Percentiles rank a stretch among this genome's conserved stretches.
Evolutionary conservation across 2,329 filamentous ascomycete genomes (phyloP).

Genomic region (Penicillium sp.): DNA sequence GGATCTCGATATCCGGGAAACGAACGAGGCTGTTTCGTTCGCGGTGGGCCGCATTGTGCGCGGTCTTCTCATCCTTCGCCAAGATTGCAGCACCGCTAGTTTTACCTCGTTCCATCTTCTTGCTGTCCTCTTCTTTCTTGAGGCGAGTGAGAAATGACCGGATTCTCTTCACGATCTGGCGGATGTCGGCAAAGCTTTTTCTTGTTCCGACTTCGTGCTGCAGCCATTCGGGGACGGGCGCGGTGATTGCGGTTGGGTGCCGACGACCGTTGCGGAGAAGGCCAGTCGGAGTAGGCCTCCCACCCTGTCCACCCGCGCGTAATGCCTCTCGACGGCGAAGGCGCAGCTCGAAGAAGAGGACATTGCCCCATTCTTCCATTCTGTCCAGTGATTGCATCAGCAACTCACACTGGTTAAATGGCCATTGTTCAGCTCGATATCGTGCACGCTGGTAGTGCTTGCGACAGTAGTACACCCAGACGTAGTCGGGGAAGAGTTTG

Average conservation of each 20-base stretch:
- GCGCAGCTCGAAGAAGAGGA: constrained; percentile 62
- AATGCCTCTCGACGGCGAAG: constrained; percentile 27
- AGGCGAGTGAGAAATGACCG: constrained; percentile 25
- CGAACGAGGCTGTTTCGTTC: no score
- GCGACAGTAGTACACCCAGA: constrained; percentile 78
- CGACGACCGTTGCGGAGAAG: constrained; percentile 18
- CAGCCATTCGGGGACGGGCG: constrained; percentile 43
- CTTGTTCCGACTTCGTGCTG: constrained; percentile 25
- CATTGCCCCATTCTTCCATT: constrained; percentile 65
- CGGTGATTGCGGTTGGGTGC: constrained; percentile 33
- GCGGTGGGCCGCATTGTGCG: no score
- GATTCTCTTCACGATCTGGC: constrained; percentile 32
- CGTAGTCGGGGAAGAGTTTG: constrained; percentile 62
- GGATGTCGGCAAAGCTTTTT: constrained; percentile 39
- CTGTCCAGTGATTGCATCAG: constrained; percentile 65
- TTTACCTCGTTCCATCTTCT: no score
- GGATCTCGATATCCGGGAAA: no score
- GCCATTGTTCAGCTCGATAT: constrained; percentile 67
- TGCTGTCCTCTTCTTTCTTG: constrained; percentile 7
- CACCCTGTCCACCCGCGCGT: constrained; percentile 57
- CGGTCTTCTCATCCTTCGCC: no score
- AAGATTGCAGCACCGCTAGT: no score
- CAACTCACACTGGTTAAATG: constrained; percentile 64
- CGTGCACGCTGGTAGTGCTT: constrained; percentile 80
- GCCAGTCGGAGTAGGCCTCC: neutral